phyloP scores from a whole-genome alignment of 2,329 filamentous ascomycete species.

The Fusarium sp. region DNA sequence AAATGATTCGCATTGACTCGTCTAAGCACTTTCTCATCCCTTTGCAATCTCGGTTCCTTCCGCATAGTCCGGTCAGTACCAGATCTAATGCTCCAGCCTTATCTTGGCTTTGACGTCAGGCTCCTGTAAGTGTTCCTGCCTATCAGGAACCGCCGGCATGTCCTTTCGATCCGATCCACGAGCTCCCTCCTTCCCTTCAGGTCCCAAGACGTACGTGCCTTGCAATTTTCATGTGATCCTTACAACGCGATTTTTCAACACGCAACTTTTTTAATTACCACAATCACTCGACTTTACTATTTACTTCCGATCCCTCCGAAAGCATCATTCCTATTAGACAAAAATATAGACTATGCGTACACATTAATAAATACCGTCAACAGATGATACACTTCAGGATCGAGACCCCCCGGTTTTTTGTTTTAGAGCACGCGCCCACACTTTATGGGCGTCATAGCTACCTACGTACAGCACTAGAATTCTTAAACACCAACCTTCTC shows the following conservation, averaged over 20 bases:
- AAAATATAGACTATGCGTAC: neutral
- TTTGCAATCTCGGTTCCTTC: slow-evolving; percentile 21
- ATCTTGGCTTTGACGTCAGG: slow-evolving; percentile 43
- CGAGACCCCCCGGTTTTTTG: slow-evolving; percentile 34
- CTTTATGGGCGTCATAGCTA: slow-evolving; percentile 42
- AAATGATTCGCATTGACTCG: neutral
- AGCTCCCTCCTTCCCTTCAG: neutral
- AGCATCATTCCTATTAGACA: neutral
- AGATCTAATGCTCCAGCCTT: slow-evolving; percentile 2
- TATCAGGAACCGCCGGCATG: slow-evolving; percentile 43
- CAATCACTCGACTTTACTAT: neutral
- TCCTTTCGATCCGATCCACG: slow-evolving; percentile 11
- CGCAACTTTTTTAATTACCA: slow-evolving; percentile 6
- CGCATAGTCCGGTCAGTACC: neutral
- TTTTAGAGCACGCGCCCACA: slow-evolving; percentile 37
- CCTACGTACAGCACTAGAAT: slow-evolving; percentile 25
- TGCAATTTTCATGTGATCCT: slow-evolving; percentile 32
- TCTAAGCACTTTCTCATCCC: neutral
- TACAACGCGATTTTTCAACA: slow-evolving; percentile 2
- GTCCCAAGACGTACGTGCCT: neutral
- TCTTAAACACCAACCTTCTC: slow-evolving; percentile 11
- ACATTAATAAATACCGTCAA: slow-evolving; percentile 9
- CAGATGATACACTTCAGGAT: slow-evolving; percentile 23
- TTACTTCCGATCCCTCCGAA: neutral
- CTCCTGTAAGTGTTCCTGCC: slow-evolving; percentile 44